Base-by-base conservation (phyloP, 1,284 basidiomycete species). In the Serendipita sp. region DNA sequence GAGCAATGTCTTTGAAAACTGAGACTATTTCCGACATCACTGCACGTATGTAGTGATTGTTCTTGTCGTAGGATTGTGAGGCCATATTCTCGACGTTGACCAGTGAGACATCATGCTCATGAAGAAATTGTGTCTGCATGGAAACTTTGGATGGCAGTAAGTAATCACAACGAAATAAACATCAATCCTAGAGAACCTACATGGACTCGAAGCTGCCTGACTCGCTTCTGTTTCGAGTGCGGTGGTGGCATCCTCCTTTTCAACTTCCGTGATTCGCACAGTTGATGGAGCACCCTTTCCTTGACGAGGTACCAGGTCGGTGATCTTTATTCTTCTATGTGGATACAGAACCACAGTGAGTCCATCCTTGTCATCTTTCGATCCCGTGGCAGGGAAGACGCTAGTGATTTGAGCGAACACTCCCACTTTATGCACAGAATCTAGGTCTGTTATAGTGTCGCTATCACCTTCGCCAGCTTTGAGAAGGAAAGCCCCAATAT, bases 1-100 rank as follows among this genome's bases (percentile, higher is more conserved):
- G 91, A 0, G 95, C 94, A 67, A 99, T 97, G 72, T 98, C 94
- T 79, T 98, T 99, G 83, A 99, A 98, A 38, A 97, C 93, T 58
- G 89, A 89, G 67, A 99, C 91, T 66, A 99, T 91, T 75, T 98
- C 95, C 62, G 88, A 87, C 85, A 94, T 95, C 76, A 97, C 89
- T 2, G 95, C 95, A 38, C 93, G 88, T 66, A 95, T 88, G 72
- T 96, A 88, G 72, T 95, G 93, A 71, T 92, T 86, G 72, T 95
- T 90, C 74, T 93, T 93, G 77, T 91, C 87, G 78, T 89, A 95
- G 0, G 92, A 85, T 66, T 88, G 83, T 8, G 85, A 88, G 44
- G 73, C 74, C 65, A 94, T 80, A 70, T 98, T 98, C 55, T 87
- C 84, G 53, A 98, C 89, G 67, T 91, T 87, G 65, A 93, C 93